Evolutionary conservation across 805 yeast species (phyloP).

Genomic region (Lipomyces anomalus): DNA sequence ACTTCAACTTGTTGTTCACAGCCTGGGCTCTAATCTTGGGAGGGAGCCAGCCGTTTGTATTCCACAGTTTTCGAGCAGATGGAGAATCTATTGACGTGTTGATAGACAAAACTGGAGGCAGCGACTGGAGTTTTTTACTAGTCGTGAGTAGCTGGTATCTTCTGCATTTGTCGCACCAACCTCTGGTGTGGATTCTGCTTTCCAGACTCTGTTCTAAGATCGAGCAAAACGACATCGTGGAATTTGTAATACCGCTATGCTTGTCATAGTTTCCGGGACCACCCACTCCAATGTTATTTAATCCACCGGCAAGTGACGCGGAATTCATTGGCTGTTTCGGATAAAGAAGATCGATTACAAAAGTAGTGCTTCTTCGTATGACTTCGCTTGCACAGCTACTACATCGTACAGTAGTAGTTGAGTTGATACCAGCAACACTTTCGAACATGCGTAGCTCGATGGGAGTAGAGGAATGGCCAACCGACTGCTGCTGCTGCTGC

Average conservation of each 20-base stretch:
- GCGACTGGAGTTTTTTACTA: constrained; percentile 41
- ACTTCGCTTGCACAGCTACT: constrained; percentile 26
- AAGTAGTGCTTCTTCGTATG: constrained; percentile 17
- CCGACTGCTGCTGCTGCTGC: background rate
- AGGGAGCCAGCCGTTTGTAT: constrained; percentile 13
- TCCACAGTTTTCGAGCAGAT: constrained; percentile 19
- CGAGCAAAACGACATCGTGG: constrained; percentile 19
- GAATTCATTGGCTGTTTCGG: constrained; percentile 4
- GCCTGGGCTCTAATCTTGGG: background rate
- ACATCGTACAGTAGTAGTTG: constrained; percentile 24
- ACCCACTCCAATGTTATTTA: background rate
- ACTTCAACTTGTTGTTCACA: background rate
- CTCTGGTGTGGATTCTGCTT: constrained; percentile 38
- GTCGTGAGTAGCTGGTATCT: constrained; percentile 52
- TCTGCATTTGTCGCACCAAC: constrained; percentile 50
- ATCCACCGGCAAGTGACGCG: background rate
- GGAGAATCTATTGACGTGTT: constrained; percentile 47
- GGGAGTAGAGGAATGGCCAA: background rate
- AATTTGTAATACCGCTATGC: background rate
- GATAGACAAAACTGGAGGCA: constrained; percentile 62
- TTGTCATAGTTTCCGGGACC: background rate
- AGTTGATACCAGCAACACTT: constrained; percentile 21
- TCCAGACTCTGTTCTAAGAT: constrained; percentile 27
- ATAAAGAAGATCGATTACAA: constrained; percentile 26
- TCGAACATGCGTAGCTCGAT: constrained; percentile 1